Evolutionary conservation across 495 filamentous ascomycete genomes (phyloP).

Genomic region (Podospora pseudoanserina): DNA sequence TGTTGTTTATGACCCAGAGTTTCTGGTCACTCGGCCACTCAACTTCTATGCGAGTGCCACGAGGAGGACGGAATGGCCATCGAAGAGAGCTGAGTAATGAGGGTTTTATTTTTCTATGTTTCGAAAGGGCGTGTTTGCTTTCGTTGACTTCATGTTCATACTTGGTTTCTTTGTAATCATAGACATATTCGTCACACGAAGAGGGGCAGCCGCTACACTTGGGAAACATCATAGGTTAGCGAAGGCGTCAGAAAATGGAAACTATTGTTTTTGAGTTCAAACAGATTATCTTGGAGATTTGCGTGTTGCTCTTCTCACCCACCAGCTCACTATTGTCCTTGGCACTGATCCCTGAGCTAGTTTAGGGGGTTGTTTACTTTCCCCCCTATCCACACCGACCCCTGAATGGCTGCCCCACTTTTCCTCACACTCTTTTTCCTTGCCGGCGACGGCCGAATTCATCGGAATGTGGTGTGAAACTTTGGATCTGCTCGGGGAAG

Average conservation of each 20-base stretch:
- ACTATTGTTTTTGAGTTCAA: no score
- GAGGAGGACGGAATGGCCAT: conserved; percentile 46
- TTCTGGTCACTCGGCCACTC: conserved; percentile 54
- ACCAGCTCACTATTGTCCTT: no score
- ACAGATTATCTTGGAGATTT: no score
- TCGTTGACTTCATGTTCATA: background rate
- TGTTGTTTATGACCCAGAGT: conserved; percentile 56
- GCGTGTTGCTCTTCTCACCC: no score
- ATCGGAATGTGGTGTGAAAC: background rate
- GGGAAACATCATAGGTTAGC: no score
- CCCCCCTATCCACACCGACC: background rate
- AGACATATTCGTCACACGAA: background rate
- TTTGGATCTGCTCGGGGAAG: no score
- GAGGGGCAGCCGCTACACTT: no score
- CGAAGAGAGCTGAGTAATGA: conserved; percentile 11
- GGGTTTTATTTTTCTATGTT: background rate
- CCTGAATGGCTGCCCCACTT: background rate
- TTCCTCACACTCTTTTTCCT: background rate
- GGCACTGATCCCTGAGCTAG: background rate
- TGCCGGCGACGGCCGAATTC: background rate
- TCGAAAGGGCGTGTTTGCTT: background rate
- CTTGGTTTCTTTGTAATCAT: background rate
- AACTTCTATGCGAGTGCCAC: conserved; percentile 51
- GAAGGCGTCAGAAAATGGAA: no score
- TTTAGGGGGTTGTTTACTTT: background rate